Evolutionary conservation across 768 basidiomycete genomes (phyloP).

Genomic region (Lactarius vividus): DNA sequence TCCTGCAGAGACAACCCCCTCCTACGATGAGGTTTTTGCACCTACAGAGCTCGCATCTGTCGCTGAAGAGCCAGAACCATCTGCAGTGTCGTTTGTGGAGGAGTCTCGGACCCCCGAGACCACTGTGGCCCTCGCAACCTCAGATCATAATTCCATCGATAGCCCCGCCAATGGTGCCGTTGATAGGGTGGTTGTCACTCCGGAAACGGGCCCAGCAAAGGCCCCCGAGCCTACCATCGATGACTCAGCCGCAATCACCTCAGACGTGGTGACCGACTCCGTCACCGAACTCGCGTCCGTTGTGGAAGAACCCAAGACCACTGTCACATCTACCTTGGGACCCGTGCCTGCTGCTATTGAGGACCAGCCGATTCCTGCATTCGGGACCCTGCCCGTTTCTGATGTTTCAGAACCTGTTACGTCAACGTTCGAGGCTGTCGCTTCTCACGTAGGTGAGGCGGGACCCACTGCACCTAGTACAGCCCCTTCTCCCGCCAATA

Average conservation of each 20-base stretch:
- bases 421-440: neutral
- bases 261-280: neutral
- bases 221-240: neutral
- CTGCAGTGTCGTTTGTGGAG: neutral
- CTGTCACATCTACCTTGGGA: neutral
- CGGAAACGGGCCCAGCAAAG: neutral
- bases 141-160: neutral
- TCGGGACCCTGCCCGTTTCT: neutral
- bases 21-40: conserved; percentile 10
- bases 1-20: conserved; percentile 3
- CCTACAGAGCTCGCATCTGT: conserved; percentile 11
- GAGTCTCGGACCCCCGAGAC: neutral
- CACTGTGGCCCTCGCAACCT: neutral
- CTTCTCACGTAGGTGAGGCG: neutral
- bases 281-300: neutral
- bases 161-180: neutral
- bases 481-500: neutral
- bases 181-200: neutral
- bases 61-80: conserved; percentile 11
- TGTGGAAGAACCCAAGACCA: neutral
- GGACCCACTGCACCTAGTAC: neutral
- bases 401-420: neutral
- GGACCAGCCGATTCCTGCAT: neutral
- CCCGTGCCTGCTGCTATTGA: neutral
- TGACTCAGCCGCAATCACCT: neutral